These are phyloP conservation scores for Hsuehochloa calcarea DNA, from an alignment of 176 grass and related monocot genomes.

Conservation along the genomic window DNA sequence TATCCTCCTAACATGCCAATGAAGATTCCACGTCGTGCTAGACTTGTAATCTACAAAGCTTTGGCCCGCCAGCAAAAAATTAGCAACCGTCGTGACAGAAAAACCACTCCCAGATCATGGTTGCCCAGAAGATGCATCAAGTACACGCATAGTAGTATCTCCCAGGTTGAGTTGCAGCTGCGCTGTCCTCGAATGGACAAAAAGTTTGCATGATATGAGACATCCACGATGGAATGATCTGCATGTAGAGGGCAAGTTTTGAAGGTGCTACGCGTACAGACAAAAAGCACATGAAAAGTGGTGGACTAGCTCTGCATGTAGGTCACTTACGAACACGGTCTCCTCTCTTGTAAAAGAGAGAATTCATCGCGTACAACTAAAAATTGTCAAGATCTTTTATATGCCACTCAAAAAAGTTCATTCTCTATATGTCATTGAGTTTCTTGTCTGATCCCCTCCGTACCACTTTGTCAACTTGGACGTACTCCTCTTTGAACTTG, in stretches of 20 bases:
- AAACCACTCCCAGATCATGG: conserved; percentile 1
- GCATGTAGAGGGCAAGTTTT: neutral
- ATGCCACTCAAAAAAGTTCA: too few species aligned
- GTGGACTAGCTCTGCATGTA: too few species aligned
- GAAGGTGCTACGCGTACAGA: neutral
- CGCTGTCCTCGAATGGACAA: neutral
- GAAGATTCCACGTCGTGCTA: neutral
- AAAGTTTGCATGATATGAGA: neutral
- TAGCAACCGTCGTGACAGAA: neutral
- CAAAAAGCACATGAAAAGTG: too few species aligned
- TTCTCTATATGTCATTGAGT: too few species aligned
- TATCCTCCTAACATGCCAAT: neutral
- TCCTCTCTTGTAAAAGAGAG: too few species aligned
- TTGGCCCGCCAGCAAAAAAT: neutral
- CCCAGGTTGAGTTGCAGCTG: neutral
- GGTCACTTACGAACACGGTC: neutral
- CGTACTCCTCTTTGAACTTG: too few species aligned
- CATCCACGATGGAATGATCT: neutral
- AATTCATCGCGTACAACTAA: too few species aligned
- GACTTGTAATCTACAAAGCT: neutral
- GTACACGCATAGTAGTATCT: neutral
- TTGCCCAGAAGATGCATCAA: neutral
- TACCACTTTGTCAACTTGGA: too few species aligned
- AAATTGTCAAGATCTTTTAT: too few species aligned
- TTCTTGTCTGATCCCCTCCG: too few species aligned